Evolutionary conservation across 2,329 filamentous ascomycete genomes (phyloP), one percentile per base, ranked within the genome.

Genomic region (Aquanectria penicillioides): DNA sequence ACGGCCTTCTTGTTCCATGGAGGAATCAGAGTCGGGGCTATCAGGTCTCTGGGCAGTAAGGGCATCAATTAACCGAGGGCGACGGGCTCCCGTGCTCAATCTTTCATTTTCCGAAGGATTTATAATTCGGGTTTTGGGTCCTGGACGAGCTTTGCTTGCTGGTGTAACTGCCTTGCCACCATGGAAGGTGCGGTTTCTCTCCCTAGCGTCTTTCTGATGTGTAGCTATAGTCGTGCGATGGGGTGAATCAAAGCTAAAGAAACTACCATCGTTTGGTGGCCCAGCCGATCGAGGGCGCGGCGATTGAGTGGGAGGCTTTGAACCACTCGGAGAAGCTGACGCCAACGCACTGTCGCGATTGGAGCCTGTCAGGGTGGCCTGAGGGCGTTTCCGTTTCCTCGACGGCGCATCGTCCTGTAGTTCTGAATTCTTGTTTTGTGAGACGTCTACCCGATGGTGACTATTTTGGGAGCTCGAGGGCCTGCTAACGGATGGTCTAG

Each of bases 41-140:
- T 75, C 72, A 12, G 74, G 71, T 28, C 69, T 74, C 62, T 81
- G 80, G 1, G 75, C 77, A 6, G 72, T 74, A 17, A 82, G 64
- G 1, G 77, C 69, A 66, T 82, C 80, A 26, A 82, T 82, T 34
- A 82, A 62, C 17, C 80, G 75, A n/a, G 66, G 61, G 5, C 67
- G 65, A 37, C 67, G 61, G 25, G 59, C 51, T 36, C 58, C 64
- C 12, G 64, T 57, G 38, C 53, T 53, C 8, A 50, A 26, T 22
- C 13, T 13, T n/a, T 50, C 52, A n/a, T 54, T 54, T 18, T 53
- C 54, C 15, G 15, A 46, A 18, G 37, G 25, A 37, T 59, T 62
- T 3, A 40, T 18, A 6, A 20, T 26, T 26, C 54, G n/a, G 26
- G 54, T 23, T 36, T 49, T 15, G 10, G 25, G 8, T n/a, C 23